Conservation (phyloP, 23 red algal species). For the Gracilaria gracilis region DNA sequence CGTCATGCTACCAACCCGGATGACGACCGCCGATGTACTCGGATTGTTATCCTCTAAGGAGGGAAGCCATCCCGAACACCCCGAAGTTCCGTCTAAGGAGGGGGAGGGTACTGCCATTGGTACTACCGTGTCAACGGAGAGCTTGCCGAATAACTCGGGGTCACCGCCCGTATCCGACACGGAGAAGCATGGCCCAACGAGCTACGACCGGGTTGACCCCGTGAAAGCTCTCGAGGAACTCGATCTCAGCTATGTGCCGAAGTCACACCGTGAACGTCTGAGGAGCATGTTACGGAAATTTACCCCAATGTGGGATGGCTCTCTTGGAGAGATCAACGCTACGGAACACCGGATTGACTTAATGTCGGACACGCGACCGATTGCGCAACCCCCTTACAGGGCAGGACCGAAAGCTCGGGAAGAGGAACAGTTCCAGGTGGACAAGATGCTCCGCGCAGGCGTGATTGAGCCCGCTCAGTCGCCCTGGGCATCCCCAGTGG, state of each 20-base stretch:
- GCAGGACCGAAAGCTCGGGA: conserved; percentile 38
- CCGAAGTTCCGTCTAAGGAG: not conserved
- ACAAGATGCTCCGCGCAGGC: conserved; percentile 29
- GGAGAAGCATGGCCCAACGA: not conserved
- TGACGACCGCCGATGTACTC: conserved; percentile 4
- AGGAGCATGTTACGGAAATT: not conserved
- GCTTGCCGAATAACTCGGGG: not conserved
- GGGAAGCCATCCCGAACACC: too few relatives aligned
- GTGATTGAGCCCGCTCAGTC: conserved; percentile 26
- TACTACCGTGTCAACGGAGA: not conserved
- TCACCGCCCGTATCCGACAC: not conserved
- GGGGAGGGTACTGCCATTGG: not conserved
- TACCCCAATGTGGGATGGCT: conserved; percentile 29
- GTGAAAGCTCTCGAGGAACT: conserved; percentile 11
- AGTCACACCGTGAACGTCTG: not conserved
- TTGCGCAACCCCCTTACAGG: conserved; percentile 30
- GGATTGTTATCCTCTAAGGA: not conserved
- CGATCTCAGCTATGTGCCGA: conserved; percentile 5
- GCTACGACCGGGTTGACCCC: not conserved
- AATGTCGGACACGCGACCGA: not conserved
- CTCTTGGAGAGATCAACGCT: conserved; percentile 32
- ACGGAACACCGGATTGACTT: conserved; percentile 27
- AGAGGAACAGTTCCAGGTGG: conserved; percentile 29
- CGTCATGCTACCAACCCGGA: not conserved
- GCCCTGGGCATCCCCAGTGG: conserved; percentile 28